Evolutionary conservation across 1,284 basidiomycete genomes (phyloP), one percentile per base, ranked within the genome.

Genomic region (Sporisorium iseilematis-ciliati): DNA sequence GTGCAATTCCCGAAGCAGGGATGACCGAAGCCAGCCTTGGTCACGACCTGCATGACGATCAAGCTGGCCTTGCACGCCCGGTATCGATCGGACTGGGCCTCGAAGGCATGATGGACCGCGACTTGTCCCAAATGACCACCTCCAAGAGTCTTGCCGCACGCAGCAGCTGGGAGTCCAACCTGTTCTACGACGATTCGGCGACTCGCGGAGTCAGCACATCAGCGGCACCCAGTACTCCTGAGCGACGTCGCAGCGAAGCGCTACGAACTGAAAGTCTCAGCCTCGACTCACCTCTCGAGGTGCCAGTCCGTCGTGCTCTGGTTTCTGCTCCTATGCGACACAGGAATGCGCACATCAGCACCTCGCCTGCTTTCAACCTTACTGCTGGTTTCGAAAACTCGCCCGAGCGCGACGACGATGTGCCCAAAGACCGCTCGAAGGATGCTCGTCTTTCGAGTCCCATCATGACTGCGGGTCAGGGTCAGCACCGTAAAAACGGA

Each of bases 271-370:
- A 61, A 38, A 48, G 31, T 8, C 57, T 75, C 48, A 62, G 52
- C 40, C 57, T 75, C 23, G 63, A 75, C 20, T 66, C 66, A 18
- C 65, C 71, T 4, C 52, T 65, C 51, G 69, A 82, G 54, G 67
- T 78, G 6, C 80, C 79, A 1, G 65, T 69, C 16, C 72, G 77
- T 21, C 67, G 79, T 18, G 62, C 57, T 1, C 52, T 69, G n/a
- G 20, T 40, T 2, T 58, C 53, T 35, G 68, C 57, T 7, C 76
- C 76, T 7, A 78, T 82, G 74, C 67, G 79, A 42, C 81, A 82
- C 58, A 56, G 79, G 16, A 81, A 75, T 42, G 59, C 64, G 10
- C 81, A 82, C 59, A 74, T 75, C 63, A 81, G 76, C 61, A 73
- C 71, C 2, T 77, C 73, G 41, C 81, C 81, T 11, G 69, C 75